A percentile compares a stretch with the other conserved stretches of the same genome.
Conservation (phyloP, 2,329 filamentous ascomycete genomes). For the Aspergillus viridinutans region DNA sequence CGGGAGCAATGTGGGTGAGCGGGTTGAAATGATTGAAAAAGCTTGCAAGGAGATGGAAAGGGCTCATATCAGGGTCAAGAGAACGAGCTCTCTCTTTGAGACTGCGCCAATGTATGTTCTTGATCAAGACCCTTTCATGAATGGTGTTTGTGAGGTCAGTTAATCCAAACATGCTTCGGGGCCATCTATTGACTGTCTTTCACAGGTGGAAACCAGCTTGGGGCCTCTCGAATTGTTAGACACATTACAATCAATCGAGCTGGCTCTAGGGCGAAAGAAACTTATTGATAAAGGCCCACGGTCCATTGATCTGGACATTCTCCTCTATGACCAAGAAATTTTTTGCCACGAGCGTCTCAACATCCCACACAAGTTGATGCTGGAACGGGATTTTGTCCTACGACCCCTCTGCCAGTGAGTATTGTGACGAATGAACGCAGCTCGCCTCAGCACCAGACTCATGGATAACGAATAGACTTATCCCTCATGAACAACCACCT, state of each 20-base stretch:
- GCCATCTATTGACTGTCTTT: constrained; percentile 3
- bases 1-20: constrained; percentile 87
- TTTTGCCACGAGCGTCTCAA: constrained; percentile 69
- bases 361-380: constrained; percentile 78
- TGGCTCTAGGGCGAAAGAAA: constrained; percentile 72
- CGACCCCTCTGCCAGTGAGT: constrained; percentile 64
- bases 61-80: constrained; percentile 66
- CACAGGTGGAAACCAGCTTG: constrained; percentile 73
- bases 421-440: not conserved
- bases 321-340: constrained; percentile 69
- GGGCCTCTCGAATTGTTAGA: constrained; percentile 73
- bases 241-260: constrained; percentile 78
- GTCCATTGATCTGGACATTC: constrained; percentile 90
- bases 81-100: constrained; percentile 88
- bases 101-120: constrained; percentile 95
- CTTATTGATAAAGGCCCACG: constrained; percentile 88
- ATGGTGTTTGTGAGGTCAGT: constrained; percentile 85
- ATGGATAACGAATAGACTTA: constrained; percentile 29
- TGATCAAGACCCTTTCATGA: constrained; percentile 83
- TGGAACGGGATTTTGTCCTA: constrained; percentile 90
- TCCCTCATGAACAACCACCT: constrained; percentile 37
- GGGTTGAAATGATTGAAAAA: constrained; percentile 76
- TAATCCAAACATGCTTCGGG: not conserved
- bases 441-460: not conserved
- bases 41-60: constrained; percentile 75